Conservation (phyloP, 352 stramenopile species). For the Globisporangium nodosum region DNA sequence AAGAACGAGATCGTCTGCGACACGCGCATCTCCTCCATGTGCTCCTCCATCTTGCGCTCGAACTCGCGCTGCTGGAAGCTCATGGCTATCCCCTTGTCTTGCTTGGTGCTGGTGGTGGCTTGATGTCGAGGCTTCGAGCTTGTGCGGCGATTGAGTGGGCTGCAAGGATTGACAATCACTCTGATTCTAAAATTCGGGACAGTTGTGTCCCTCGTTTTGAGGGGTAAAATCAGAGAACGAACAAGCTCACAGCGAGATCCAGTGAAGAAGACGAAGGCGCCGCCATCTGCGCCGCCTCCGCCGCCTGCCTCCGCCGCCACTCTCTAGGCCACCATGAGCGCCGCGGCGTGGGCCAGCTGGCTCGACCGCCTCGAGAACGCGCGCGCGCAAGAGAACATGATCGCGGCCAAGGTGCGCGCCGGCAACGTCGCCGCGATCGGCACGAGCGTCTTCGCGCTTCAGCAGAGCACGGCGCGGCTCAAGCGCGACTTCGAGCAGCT, state of each 20-base stretch:
- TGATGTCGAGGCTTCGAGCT: background rate
- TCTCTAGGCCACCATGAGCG: slow-evolving; percentile 35
- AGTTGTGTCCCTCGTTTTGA: slow-evolving; percentile 1
- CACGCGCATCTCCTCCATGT: slow-evolving; percentile 89
- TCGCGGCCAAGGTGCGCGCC: slow-evolving; percentile 60
- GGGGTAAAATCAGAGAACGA: background rate
- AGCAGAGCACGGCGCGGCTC: slow-evolving; percentile 77
- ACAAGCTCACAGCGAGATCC: slow-evolving; percentile 2
- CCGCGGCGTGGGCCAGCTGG: slow-evolving; percentile 69
- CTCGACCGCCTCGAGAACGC: slow-evolving; percentile 78
- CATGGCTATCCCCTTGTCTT: slow-evolving; percentile 23
- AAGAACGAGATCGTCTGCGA: slow-evolving; percentile 88
- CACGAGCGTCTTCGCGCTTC: slow-evolving; percentile 79
- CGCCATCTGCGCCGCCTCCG: background rate
- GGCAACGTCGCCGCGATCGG: slow-evolving; percentile 56
- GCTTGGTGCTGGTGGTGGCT: background rate
- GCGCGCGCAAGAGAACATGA: slow-evolving; percentile 52
- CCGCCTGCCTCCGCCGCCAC: background rate
- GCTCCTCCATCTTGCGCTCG: slow-evolving; percentile 88
- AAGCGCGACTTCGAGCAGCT: slow-evolving; percentile 82
- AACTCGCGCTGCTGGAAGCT: slow-evolving; percentile 70
- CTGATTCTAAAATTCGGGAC: slow-evolving; percentile 1
- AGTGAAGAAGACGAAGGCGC: background rate
- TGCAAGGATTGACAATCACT: background rate
- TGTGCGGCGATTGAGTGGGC: slow-evolving; percentile 6